Percentiles rank a stretch among this genome's conserved stretches.
Evolutionary conservation across 192 early-diverging fungal species (phyloP).

Genomic region (Backusella mclennaniae): DNA sequence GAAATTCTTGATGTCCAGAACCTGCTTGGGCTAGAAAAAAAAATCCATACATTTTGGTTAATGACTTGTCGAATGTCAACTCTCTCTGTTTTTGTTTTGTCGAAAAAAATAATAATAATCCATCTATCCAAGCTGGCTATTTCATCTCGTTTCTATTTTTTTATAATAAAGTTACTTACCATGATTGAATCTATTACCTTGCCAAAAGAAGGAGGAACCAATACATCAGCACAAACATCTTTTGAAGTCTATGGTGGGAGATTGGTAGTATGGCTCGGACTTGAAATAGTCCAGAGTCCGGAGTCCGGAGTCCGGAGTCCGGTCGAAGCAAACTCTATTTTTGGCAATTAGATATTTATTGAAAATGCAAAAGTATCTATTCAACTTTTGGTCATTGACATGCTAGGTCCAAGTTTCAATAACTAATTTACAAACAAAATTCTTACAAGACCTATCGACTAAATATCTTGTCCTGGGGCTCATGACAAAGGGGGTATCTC

Average conservation of each 20-base stretch:
- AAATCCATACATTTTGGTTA: background rate
- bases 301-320: background rate
- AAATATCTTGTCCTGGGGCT: too few relatives aligned
- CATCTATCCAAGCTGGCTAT: background rate
- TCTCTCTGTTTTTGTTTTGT: background rate
- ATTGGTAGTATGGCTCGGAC: background rate
- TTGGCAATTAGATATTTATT: too few relatives aligned
- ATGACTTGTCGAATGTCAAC: background rate
- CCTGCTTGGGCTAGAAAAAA: constrained; percentile 83
- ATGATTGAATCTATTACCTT: constrained; percentile 13
- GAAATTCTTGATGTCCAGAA: constrained; percentile 98
- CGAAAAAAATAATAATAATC: background rate
- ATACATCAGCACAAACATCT: background rate
- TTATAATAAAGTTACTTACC: background rate
- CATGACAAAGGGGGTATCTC: too few relatives aligned
- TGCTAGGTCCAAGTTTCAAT: too few relatives aligned
- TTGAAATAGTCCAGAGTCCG: background rate
- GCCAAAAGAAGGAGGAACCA: constrained; percentile 16
- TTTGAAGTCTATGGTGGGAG: background rate
- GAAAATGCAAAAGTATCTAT: too few relatives aligned
- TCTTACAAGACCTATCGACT: too few relatives aligned
- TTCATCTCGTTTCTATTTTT: background rate
- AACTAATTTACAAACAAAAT: too few relatives aligned
- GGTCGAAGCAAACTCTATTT: background rate
- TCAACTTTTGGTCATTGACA: too few relatives aligned